Evolutionary conservation across 306 rosid genomes (phyloP).

Genomic region (Cucurbita argyrosperma): DNA sequence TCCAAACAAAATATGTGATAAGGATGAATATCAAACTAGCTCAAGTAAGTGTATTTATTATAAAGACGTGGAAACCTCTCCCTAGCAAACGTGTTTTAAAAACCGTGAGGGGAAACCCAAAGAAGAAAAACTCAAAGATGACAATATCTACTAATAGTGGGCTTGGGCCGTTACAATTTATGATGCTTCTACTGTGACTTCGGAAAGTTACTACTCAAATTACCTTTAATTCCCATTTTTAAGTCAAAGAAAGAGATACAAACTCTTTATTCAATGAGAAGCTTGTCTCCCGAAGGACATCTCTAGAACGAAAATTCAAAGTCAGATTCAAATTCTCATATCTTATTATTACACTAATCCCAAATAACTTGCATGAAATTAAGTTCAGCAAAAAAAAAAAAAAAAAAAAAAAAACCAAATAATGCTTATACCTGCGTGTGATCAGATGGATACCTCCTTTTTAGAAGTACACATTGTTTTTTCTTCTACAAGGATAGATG

Average conservation of each 20-base stretch:
- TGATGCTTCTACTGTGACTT: neutral
- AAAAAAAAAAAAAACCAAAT: neutral
- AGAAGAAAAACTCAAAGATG: too few species aligned
- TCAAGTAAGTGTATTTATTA: neutral
- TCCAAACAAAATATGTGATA: neutral
- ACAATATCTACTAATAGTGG: too few species aligned
- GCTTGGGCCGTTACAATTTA: neutral
- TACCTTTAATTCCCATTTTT: neutral
- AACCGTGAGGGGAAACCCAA: too few species aligned
- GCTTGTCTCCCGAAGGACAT: neutral
- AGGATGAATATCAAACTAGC: neutral
- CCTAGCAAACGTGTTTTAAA: too few species aligned
- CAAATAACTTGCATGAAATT: neutral
- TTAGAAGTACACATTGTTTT: slow-evolving; percentile 1
- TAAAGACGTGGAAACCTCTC: too few species aligned
- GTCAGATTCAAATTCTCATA: too few species aligned
- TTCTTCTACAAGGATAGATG: neutral
- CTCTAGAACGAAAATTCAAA: neutral
- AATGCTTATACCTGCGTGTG: slow-evolving; percentile 56
- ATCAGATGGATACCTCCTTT: slow-evolving; percentile 39
- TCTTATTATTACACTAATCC: neutral
- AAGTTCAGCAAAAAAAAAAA: neutral
- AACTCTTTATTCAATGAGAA: neutral
- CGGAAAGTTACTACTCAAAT: neutral
- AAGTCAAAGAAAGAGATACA: neutral